Conservation (phyloP, 31 red algal species). For the Porphyra umbilicalis region DNA sequence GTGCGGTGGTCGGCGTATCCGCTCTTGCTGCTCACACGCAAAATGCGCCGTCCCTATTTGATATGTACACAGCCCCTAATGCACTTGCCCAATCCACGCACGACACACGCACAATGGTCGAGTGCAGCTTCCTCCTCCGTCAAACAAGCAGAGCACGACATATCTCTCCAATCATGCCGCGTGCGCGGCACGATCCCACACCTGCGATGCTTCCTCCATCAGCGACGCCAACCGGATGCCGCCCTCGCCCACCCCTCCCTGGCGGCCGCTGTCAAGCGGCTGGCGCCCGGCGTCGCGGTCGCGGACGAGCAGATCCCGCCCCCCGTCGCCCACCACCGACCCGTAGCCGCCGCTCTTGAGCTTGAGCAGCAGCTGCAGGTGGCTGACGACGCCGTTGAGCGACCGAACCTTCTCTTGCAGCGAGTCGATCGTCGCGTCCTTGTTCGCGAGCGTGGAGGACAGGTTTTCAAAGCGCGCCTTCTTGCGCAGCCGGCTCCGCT, state of each 20-base stretch:
- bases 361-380: neutral
- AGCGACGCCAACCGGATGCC: neutral
- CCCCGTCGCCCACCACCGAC: neutral
- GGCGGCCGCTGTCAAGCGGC: too few relatives aligned
- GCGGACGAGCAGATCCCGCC: too few relatives aligned
- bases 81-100: too few relatives aligned
- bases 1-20: too few relatives aligned
- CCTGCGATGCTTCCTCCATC: neutral
- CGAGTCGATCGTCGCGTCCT: neutral
- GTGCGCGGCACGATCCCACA: neutral
- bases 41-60: too few relatives aligned
- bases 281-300: too few relatives aligned
- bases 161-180: too few relatives aligned
- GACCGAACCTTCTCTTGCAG: neutral
- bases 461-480: neutral
- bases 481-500: neutral
- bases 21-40: too few relatives aligned
- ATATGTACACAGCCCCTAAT: too few relatives aligned
- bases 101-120: too few relatives aligned
- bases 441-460: neutral
- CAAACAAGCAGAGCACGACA: too few relatives aligned
- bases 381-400: neutral
- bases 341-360: neutral
- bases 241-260: neutral
- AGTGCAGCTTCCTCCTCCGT: too few relatives aligned